Conservation (phyloP, 2,329 filamentous ascomycete species). For the Exophiala spinifera region DNA sequence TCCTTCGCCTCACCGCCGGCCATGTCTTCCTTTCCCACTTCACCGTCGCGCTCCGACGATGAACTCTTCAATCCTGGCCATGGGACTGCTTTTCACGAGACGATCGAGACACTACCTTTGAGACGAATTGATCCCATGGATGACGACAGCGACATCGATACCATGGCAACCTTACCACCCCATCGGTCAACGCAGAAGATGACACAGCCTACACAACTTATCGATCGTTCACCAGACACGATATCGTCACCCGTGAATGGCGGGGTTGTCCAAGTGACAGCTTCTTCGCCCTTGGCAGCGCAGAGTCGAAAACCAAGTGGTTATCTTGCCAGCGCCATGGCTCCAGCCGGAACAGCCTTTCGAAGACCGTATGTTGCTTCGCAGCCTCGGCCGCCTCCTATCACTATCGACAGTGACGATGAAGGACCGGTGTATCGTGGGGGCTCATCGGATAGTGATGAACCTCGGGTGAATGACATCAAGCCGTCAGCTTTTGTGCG, state of each 20-base stretch:
- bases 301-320: slow-evolving; percentile 38
- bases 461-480: slow-evolving; percentile 54
- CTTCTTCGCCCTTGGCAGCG: slow-evolving; percentile 73
- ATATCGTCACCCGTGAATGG: slow-evolving; percentile 33
- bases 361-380: slow-evolving; percentile 48
- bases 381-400: slow-evolving; percentile 40
- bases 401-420: slow-evolving; percentile 53
- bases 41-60: slow-evolving; percentile 24
- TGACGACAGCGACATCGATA: slow-evolving; percentile 40
- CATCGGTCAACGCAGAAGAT: slow-evolving; percentile 32
- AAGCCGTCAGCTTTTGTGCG: slow-evolving; percentile 50
- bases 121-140: slow-evolving; percentile 7
- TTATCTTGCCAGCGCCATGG: slow-evolving; percentile 61
- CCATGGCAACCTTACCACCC: slow-evolving; percentile 49
- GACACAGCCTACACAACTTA: slow-evolving; percentile 62
- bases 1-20: not conserved
- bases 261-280: slow-evolving; percentile 70
- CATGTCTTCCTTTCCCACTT: slow-evolving; percentile 14
- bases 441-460: slow-evolving; percentile 62
- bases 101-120: slow-evolving; percentile 26
- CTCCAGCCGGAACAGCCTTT: slow-evolving; percentile 72
- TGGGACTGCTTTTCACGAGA: slow-evolving; percentile 19
- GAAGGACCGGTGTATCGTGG: slow-evolving; percentile 58
- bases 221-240: slow-evolving; percentile 39
- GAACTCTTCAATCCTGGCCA: slow-evolving; percentile 21